These are phyloP conservation scores for Glaciozyma martinii DNA, from an alignment of 768 basidiomycete genomes.

Conservation along the genomic window DNA sequence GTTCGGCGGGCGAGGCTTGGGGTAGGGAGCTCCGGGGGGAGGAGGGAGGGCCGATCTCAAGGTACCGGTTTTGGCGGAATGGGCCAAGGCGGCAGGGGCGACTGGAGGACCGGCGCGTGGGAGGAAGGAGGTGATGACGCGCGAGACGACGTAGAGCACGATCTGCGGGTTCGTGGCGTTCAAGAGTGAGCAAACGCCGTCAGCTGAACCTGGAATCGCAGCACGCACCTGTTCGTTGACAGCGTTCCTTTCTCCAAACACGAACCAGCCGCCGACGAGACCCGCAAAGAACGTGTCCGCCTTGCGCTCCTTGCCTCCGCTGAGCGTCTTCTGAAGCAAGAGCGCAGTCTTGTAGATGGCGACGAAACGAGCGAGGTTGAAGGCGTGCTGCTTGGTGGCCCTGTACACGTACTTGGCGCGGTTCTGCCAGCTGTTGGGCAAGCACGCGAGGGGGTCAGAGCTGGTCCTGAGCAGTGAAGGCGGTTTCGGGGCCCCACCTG, in stretches of 20 bases:
- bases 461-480: neutral
- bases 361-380: conserved; percentile 89
- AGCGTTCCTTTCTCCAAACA: conserved; percentile 75
- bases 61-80: conserved; percentile 13
- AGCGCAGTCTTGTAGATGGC: conserved; percentile 81
- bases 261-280: conserved; percentile 63
- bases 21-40: conserved; percentile 39
- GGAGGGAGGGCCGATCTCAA: conserved; percentile 35
- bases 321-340: conserved; percentile 58
- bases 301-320: conserved; percentile 65
- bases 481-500: conserved; percentile 53
- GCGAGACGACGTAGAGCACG: conserved; percentile 88
- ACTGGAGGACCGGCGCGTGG: conserved; percentile 57
- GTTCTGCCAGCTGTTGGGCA: conserved; percentile 56
- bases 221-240: conserved; percentile 78
- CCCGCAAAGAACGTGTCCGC: conserved; percentile 88
- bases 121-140: conserved; percentile 82
- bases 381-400: conserved; percentile 80
- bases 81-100: conserved; percentile 40
- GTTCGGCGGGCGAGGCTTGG: conserved; percentile 67
- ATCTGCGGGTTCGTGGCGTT: conserved; percentile 50
- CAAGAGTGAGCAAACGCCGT: no score
- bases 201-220: neutral
- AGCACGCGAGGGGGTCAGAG: neutral
- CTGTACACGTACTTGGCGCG: conserved; percentile 61